Evolutionary conservation across 139 green algal species (phyloP).

Genomic region (Astrephomene gubernaculifera): DNA sequence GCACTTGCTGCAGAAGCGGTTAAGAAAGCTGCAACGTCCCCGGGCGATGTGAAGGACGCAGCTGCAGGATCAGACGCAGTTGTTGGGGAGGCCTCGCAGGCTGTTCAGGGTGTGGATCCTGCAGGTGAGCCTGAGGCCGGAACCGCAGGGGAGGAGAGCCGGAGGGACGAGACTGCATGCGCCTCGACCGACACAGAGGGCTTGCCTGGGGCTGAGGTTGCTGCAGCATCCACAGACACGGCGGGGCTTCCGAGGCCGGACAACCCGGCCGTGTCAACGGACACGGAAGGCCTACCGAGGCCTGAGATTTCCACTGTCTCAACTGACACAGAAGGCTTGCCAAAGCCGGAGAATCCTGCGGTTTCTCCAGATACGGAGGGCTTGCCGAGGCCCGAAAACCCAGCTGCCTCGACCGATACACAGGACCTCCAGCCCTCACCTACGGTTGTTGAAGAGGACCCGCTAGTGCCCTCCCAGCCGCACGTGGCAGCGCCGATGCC

Average conservation of each 20-base stretch:
- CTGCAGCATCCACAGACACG: not conserved
- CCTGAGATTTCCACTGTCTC: not conserved
- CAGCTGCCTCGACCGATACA: not conserved
- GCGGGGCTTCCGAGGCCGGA: not conserved
- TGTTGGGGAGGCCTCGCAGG: not conserved
- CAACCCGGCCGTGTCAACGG: not conserved
- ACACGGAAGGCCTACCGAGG: not conserved
- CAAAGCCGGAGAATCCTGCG: not conserved
- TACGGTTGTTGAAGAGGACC: no score
- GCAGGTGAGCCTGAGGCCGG: no score
- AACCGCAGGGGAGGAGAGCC: no score
- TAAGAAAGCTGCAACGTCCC: no score
- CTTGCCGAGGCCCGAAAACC: not conserved
- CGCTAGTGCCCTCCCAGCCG: no score
- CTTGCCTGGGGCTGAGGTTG: not conserved
- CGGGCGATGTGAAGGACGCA: no score
- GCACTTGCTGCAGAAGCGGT: no score
- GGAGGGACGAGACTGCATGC: no score
- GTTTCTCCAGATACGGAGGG: not conserved
- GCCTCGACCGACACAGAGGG: not conserved
- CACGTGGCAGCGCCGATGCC: not conserved
- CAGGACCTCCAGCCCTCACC: no score
- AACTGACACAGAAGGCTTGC: constrained; percentile 9
- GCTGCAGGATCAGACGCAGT: not conserved
- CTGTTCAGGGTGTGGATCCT: no score